These are phyloP conservation scores for Orbilia blumenaviensis DNA, from an alignment of 2,329 filamentous ascomycete genomes.

Conservation along the genomic window DNA sequence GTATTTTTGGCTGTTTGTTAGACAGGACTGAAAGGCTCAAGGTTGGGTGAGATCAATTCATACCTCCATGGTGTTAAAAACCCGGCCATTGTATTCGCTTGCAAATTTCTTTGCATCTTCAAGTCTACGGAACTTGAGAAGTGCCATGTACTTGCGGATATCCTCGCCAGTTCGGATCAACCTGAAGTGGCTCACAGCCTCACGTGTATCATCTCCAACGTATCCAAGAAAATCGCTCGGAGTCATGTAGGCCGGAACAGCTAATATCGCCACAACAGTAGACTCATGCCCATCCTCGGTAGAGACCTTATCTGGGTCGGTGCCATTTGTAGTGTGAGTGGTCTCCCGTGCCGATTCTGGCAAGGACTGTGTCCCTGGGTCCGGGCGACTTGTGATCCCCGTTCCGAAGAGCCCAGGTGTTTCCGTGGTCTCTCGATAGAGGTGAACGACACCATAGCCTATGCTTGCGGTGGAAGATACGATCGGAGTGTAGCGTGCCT, in stretches of 20 bases:
- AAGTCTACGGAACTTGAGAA: slow-evolving; percentile 88
- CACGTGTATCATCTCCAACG: slow-evolving; percentile 84
- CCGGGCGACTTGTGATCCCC: not conserved
- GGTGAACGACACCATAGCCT: slow-evolving; percentile 91
- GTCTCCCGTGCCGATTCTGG: not conserved
- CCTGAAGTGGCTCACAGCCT: slow-evolving; percentile 88
- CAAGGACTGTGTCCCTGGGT: slow-evolving; percentile 59
- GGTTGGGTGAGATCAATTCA: slow-evolving; percentile 57
- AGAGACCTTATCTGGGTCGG: not conserved
- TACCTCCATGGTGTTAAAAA: slow-evolving; percentile 92
- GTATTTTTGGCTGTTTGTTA: slow-evolving; percentile 75
- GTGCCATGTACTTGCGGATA: slow-evolving; percentile 85
- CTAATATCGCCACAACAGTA: slow-evolving; percentile 89
- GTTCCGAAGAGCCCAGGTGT: slow-evolving; percentile 67
- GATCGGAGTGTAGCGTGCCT: slow-evolving; percentile 78
- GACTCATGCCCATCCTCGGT: slow-evolving; percentile 66
- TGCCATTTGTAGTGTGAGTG: slow-evolving; percentile 61
- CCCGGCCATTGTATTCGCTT: slow-evolving; percentile 86
- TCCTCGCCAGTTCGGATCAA: slow-evolving; percentile 89
- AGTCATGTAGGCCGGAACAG: slow-evolving; percentile 92
- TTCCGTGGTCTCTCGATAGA: slow-evolving; percentile 87
- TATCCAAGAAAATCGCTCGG: slow-evolving; percentile 91
- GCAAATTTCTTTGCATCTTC: slow-evolving; percentile 81
- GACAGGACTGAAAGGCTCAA: slow-evolving; percentile 50
- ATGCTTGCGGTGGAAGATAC: slow-evolving; percentile 74